These are phyloP conservation scores for Trichothecium sympodiale DNA, from an alignment of 2,329 filamentous ascomycete genomes.

Conservation along the genomic window DNA sequence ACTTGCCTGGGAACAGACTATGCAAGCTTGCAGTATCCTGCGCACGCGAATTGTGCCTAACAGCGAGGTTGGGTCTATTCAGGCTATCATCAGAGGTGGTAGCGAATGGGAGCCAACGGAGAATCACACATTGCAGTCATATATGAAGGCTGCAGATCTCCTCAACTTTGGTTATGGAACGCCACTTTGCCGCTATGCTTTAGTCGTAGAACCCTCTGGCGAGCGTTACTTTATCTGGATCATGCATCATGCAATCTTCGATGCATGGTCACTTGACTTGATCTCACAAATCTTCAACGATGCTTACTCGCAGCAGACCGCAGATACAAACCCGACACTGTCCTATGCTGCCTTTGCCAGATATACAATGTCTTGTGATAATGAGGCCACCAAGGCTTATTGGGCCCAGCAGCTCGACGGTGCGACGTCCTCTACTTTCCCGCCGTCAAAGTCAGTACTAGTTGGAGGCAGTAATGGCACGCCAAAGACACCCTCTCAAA, in stretches of 20 bases:
- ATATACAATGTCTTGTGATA: too few relatives aligned
- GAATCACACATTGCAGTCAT: too few relatives aligned
- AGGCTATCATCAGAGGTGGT: slow-evolving; percentile 3
- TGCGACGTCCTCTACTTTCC: too few relatives aligned
- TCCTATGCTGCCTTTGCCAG: too few relatives aligned
- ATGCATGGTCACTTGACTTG: slow-evolving; percentile 29
- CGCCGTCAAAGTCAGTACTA: too few relatives aligned
- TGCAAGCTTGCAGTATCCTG: neutral
- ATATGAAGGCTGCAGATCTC: neutral
- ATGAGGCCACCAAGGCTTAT: too few relatives aligned
- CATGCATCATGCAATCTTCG: slow-evolving; percentile 33
- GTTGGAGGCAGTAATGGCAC: too few relatives aligned
- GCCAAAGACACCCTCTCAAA: neutral
- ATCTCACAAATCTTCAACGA: slow-evolving; percentile 3
- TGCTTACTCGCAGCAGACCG: too few relatives aligned
- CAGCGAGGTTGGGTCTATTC: neutral
- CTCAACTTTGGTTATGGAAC: neutral
- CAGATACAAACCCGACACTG: slow-evolving; percentile 24
- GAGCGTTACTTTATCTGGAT: slow-evolving; percentile 12
- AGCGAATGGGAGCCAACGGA: slow-evolving; percentile 1
- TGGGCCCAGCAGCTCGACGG: too few relatives aligned
- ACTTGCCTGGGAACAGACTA: neutral
- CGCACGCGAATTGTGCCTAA: neutral
- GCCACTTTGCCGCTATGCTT: neutral
- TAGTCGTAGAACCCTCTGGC: slow-evolving; percentile 2